Base-by-base conservation (phyloP, 768 basidiomycete species). In the Rhodosporidiobolus sp. region DNA sequence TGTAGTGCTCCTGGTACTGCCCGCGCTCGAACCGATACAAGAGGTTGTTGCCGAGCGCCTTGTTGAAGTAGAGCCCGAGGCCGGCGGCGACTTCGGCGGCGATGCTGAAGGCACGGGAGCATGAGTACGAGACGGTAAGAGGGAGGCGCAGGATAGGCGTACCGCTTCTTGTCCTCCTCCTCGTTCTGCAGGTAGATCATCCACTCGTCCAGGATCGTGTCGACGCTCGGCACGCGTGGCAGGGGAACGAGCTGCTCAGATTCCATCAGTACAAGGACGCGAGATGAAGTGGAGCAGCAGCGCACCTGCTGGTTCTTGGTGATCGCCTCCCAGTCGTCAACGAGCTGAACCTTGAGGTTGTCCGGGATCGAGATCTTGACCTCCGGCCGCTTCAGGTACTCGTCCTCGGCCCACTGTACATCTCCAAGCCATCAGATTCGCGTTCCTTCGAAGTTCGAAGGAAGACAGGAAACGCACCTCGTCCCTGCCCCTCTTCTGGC, bases 241-340 rank as follows among this genome's bases (percentile, higher is more conserved):
- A 99, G 83, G 0, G 88, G 83, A 5, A 98, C 90, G 59, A 96
- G 84, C 93, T 98, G 77, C n/a, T 26, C 9, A 35, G 46, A 30
- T 0, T 19, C 20, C 24, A 32, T 58, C 19, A 64, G 55, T 26
- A 59, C 17, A 35, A 4, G 34, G 24, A 0, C n/a, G 35, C 54
- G 43, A 34, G 20, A 16, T 3, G 22, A 43, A 35, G 50, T 1
- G 5, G 22, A 49, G 69, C 57, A 11, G 26, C 19, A n/a, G 78
- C 82, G 35, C 69, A 90, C 95, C 86, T 93, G 90, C 76, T 88
- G 88, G 79, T 94, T 91, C 83, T 96, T 97, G 64, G 96, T 98
- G 50, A 98, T 88, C 9, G 89, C 87, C 81, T 98, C 95, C 96
- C 96, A 99, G 77, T 98, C 96, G 78, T 98, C 94, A 4, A 98